Evolutionary conservation across 768 basidiomycete genomes (phyloP).

Genomic region (Boletellus ananas): DNA sequence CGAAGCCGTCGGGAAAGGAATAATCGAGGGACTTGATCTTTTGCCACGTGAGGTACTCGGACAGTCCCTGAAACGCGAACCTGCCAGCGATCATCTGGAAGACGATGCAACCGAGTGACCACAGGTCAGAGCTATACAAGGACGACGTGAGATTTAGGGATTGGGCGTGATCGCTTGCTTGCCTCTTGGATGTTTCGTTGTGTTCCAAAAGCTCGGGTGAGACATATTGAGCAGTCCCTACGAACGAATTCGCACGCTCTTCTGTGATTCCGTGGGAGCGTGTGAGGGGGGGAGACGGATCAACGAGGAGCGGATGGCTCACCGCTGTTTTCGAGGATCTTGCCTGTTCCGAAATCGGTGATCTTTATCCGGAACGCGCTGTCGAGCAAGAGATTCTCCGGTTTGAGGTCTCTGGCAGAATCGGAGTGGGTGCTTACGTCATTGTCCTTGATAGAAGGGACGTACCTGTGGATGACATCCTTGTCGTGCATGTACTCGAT

Average conservation of each 20-base stretch:
- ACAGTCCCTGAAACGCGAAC: slow-evolving; percentile 87
- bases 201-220: slow-evolving; percentile 79
- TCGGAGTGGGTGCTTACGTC: slow-evolving; percentile 9
- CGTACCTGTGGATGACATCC: slow-evolving; percentile 82
- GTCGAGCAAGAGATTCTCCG: slow-evolving; percentile 90
- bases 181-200: slow-evolving; percentile 77
- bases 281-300: neutral
- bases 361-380: slow-evolving; percentile 83
- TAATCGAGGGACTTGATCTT: slow-evolving; percentile 90
- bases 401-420: slow-evolving; percentile 62
- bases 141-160: neutral
- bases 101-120: slow-evolving; percentile 93
- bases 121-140: slow-evolving; percentile 75
- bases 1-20: slow-evolving; percentile 82
- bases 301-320: slow-evolving; percentile 19
- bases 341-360: slow-evolving; percentile 96
- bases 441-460: slow-evolving; percentile 1
- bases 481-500: slow-evolving; percentile 88
- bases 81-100: slow-evolving; percentile 91
- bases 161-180: slow-evolving; percentile 1
- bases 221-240: slow-evolving; percentile 89
- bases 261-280: slow-evolving; percentile 28
- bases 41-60: slow-evolving; percentile 93
- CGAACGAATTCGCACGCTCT: slow-evolving; percentile 67
- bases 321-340: slow-evolving; percentile 60